These are phyloP conservation scores for Austroboletus festivus DNA, from an alignment of 768 basidiomycete species.

Conservation along the genomic window DNA sequence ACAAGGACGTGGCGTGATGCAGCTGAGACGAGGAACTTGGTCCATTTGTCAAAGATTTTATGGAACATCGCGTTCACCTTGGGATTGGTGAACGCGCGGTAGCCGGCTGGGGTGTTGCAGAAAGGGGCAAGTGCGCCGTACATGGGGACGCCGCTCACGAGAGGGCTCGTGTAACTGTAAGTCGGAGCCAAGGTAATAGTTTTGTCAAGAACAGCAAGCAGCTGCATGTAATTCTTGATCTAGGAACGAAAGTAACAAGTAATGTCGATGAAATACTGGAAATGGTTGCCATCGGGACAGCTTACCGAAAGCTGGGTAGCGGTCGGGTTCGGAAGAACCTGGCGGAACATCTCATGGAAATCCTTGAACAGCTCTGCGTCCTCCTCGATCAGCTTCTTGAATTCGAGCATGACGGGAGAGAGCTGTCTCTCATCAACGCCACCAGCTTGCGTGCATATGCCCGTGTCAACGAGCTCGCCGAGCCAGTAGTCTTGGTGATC, in stretches of 20 bases:
- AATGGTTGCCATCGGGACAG: background rate
- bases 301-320: conserved; percentile 5
- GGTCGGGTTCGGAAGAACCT: conserved; percentile 7
- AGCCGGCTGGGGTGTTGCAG: conserved; percentile 21
- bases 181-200: conserved; percentile 16
- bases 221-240: background rate
- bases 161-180: conserved; percentile 17
- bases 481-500: conserved; percentile 23
- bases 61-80: conserved; percentile 47
- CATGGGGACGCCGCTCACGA: conserved; percentile 20
- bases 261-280: background rate
- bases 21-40: conserved; percentile 41
- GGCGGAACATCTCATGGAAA: conserved; percentile 26
- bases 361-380: conserved; percentile 5
- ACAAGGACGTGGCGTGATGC: conserved; percentile 43
- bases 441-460: conserved; percentile 10
- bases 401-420: conserved; percentile 12
- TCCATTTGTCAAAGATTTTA: conserved; percentile 50
- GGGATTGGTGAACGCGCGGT: conserved; percentile 27
- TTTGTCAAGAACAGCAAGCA: conserved; percentile 10
- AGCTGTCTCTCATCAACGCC: conserved; percentile 8
- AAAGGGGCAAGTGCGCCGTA: conserved; percentile 14
- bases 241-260: background rate
- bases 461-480: conserved; percentile 20
- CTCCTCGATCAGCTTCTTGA: conserved; percentile 16